These are phyloP conservation scores for Penicillium verhagenii DNA, from an alignment of 495 filamentous ascomycete species.

Conservation along the genomic window DNA sequence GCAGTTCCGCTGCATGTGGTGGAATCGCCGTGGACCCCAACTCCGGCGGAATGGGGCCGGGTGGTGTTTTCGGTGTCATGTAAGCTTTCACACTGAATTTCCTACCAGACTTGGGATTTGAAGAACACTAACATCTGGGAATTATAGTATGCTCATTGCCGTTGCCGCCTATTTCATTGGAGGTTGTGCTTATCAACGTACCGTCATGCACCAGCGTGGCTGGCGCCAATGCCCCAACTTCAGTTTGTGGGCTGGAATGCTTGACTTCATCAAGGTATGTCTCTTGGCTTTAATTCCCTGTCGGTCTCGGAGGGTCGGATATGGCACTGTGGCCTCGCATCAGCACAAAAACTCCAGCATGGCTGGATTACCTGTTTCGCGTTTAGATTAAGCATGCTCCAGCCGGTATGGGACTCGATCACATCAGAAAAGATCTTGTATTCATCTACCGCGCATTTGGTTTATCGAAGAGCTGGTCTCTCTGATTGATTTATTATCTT, in stretches of 20 bases:
- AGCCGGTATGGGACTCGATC: conserved; percentile 28
- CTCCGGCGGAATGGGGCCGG: conserved; percentile 72
- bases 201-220: conserved; percentile 89
- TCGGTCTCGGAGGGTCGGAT: conserved; percentile 24
- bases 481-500: not conserved
- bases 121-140: conserved; percentile 14
- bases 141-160: conserved; percentile 60
- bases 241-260: conserved; percentile 84
- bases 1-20: conserved; percentile 81
- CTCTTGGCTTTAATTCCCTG: conserved; percentile 34
- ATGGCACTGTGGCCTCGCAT: conserved; percentile 21
- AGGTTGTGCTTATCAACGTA: conserved; percentile 92
- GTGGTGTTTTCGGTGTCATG: conserved; percentile 91
- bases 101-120: not conserved
- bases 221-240: conserved; percentile 97
- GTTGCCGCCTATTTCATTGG: conserved; percentile 86
- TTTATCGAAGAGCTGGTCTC: conserved; percentile 1
- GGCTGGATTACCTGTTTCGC: conserved; percentile 30
- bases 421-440: conserved; percentile 1
- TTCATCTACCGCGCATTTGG: not conserved
- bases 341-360: conserved; percentile 19
- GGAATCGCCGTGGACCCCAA: conserved; percentile 59
- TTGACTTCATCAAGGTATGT: conserved; percentile 79
- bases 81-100: conserved; percentile 39
- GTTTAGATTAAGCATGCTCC: conserved; percentile 37